phyloP scores from a whole-genome alignment of 2,329 filamentous ascomycete genomes.

The Venturia effusa region DNA sequence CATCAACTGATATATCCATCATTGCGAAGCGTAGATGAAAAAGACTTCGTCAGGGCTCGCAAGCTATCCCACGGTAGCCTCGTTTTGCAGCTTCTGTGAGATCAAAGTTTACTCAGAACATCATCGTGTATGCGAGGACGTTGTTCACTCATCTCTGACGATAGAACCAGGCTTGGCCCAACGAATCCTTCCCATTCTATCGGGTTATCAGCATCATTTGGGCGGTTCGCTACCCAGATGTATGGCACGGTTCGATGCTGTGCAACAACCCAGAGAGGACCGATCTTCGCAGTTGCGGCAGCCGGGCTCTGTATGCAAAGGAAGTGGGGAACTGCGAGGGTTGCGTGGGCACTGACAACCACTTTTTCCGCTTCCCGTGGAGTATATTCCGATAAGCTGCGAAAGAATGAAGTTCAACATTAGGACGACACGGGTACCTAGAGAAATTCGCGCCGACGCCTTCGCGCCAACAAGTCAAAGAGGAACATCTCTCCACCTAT shows the following conservation, averaged over 20 bases:
- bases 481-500: not conserved
- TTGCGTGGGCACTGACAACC: not conserved
- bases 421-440: not conserved
- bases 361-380: not conserved
- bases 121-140: not conserved
- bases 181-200: not conserved
- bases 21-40: not conserved
- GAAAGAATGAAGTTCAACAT: not conserved
- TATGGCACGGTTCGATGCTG: not conserved
- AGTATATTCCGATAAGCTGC: not conserved
- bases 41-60: not conserved
- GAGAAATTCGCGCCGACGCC: not conserved
- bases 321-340: not conserved
- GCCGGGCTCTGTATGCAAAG: not conserved
- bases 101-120: not conserved
- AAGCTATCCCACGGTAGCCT: not conserved
- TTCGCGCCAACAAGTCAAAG: not conserved
- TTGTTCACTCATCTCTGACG: not conserved
- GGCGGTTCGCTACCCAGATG: no score
- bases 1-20: not conserved
- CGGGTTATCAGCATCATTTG: not conserved
- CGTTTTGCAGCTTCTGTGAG: not conserved
- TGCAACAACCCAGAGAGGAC: not conserved
- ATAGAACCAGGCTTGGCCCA: not conserved
- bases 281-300: not conserved